Evolutionary conservation across 1,284 basidiomycete genomes (phyloP).

Genomic region (Cutaneotrichosporon arboriforme): DNA sequence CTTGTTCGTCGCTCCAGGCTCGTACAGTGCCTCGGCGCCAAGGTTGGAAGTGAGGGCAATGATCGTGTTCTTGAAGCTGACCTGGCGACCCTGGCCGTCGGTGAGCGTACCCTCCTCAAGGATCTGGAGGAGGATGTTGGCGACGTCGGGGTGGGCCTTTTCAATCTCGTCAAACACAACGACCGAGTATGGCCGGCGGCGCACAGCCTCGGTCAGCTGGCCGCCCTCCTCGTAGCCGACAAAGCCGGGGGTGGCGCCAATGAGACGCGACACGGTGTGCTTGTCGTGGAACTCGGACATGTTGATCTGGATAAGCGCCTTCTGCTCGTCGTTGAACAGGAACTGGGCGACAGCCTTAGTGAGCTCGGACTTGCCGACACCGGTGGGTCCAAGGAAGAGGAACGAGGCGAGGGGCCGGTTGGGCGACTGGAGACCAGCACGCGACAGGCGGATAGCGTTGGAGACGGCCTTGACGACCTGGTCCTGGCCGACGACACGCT

Average conservation of each 20-base stretch:
- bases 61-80: slow-evolving; percentile 66
- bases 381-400: slow-evolving; percentile 82
- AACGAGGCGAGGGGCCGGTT: slow-evolving; percentile 85
- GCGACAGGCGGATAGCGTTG: slow-evolving; percentile 82
- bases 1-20: slow-evolving; percentile 59
- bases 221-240: slow-evolving; percentile 83
- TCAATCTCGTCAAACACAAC: slow-evolving; percentile 70
- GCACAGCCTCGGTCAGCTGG: slow-evolving; percentile 79
- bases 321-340: slow-evolving; percentile 78
- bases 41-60: slow-evolving; percentile 93
- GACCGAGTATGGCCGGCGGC: slow-evolving; percentile 58
- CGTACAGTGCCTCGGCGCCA: slow-evolving; percentile 67
- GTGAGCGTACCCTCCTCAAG: slow-evolving; percentile 87
- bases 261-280: slow-evolving; percentile 81
- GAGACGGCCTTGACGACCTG: slow-evolving; percentile 72
- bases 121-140: slow-evolving; percentile 86
- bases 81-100: slow-evolving; percentile 52
- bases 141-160: slow-evolving; percentile 83
- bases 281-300: slow-evolving; percentile 91
- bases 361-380: slow-evolving; percentile 68
- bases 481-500: slow-evolving; percentile 82
- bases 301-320: slow-evolving; percentile 80
- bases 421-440: slow-evolving; percentile 80
- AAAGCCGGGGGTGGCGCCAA: slow-evolving; percentile 87
- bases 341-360: slow-evolving; percentile 80